Evolutionary conservation across 2,329 filamentous ascomycete species (phyloP), one percentile per base, ranked within the genome.

Genomic region (Fusarium aywerte): DNA sequence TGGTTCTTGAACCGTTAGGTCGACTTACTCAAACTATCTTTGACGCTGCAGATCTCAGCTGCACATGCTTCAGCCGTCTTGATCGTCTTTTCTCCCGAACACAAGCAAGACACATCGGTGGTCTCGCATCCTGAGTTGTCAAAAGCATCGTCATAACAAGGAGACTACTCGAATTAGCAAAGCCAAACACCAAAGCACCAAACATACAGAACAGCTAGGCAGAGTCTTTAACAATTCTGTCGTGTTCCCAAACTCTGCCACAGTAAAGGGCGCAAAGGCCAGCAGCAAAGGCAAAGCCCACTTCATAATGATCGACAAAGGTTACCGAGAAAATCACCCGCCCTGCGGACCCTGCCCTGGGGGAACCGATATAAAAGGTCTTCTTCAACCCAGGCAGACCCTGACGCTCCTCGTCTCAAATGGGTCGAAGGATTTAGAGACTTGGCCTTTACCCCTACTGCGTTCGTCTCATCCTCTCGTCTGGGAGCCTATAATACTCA

Each of bases 91-190:
- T 12, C 63, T 55, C 1, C 64, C 38, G 39, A 73, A 74, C 16
- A 76, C 47, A 49, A 27, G 29, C 74, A 76, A 3, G 58, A 58
- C 20, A 65, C 52, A 18, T 76, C 67, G 35, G 61, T 62, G 3
- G 54, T 53, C 13, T 61, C 48, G 38, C 73, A 76, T 5, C 35
- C 55, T 0, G 53, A 59, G 2, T 49, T 65, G 1, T 21, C n/a
- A 9, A 65, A 53, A 7, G 53, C 54, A 20, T 65, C 38, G 21
- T 38, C 18, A 31, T 65, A 36, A 18, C 62, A 65, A 25, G 59
- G 29, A 5, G 50, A 40, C 60, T 63, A 23, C 3, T n/a, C 15
- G 11, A 4, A 13, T 73, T 57, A 72, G 70, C 25, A 57, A 11
- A 8, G 7, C 4, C 9, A 29, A 16, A 6, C 6, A 16, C 3